phyloP scores from a whole-genome alignment of 202 grass and related monocot genomes.

The Panicum virgatum region DNA sequence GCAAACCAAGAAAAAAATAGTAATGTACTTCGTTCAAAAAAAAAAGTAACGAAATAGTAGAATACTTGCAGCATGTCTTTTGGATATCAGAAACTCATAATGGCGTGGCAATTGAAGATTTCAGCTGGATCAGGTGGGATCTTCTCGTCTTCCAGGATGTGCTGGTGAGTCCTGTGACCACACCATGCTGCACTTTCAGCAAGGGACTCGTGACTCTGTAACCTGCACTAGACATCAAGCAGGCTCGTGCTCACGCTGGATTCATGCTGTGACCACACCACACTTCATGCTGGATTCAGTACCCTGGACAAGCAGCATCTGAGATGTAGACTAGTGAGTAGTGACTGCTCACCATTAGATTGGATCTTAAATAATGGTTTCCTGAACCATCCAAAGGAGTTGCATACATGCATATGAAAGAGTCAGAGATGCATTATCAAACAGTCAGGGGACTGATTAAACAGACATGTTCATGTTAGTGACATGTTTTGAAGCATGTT shows the following conservation, averaged over 20 bases:
- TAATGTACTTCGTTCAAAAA: too few species aligned
- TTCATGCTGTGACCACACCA: too few species aligned
- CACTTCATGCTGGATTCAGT: not conserved
- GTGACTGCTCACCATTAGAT: not conserved
- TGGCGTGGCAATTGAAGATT: conserved; percentile 22
- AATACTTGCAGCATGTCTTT: conserved; percentile 12
- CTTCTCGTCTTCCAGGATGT: conserved; percentile 20
- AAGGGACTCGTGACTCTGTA: conserved; percentile 45
- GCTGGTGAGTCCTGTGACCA: not conserved
- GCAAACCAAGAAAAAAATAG: not conserved
- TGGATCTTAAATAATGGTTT: not conserved
- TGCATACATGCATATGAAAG: not conserved
- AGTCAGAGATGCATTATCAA: conserved; percentile 2
- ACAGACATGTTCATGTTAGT: conserved; percentile 4
- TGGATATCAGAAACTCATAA: conserved; percentile 26
- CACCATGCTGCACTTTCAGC: conserved; percentile 2
- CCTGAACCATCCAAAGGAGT: not conserved
- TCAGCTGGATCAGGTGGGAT: conserved; percentile 27
- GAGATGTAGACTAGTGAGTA: not conserved
- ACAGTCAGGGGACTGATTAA: not conserved
- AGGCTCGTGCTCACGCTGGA: not conserved
- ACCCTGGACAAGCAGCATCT: conserved; percentile 16
- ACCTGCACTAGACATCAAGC: conserved; percentile 24
- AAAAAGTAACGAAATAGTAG: too few species aligned
- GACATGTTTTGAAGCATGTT: not conserved